Evolutionary conservation across 345 rosid genomes (phyloP).

Genomic region (Durio zibethinus): DNA sequence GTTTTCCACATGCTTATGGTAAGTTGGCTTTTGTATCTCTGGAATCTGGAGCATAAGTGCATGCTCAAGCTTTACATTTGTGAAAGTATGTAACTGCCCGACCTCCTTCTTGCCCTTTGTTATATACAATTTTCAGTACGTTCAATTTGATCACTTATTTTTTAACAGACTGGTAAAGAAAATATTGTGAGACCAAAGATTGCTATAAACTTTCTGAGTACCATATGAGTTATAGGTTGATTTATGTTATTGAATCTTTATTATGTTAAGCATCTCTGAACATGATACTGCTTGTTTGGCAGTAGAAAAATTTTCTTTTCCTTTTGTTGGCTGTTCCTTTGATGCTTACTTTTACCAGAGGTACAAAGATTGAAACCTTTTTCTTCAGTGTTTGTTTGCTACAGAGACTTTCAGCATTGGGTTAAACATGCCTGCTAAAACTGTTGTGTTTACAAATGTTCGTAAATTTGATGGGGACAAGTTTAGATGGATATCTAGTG

Average conservation of each 20-base stretch:
- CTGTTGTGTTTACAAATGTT: conserved; percentile 95
- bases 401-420: conserved; percentile 99
- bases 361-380: conserved; percentile 25
- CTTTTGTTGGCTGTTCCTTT: not conserved
- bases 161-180: not conserved
- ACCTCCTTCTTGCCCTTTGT: not conserved
- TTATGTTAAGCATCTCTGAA: not conserved
- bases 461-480: conserved; percentile 98
- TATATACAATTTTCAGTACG: not conserved
- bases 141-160: not conserved
- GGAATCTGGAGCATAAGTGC: not conserved
- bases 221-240: not conserved
- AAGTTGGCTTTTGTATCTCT: not conserved
- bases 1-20: not conserved
- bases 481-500: conserved; percentile 97
- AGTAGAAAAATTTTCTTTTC: not conserved
- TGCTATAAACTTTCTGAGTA: not conserved
- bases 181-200: not conserved
- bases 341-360: conserved; percentile 4
- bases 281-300: not conserved
- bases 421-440: conserved; percentile 98
- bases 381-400: conserved; percentile 87
- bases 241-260: not conserved
- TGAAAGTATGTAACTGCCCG: not conserved
- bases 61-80: not conserved